A percentile compares a stretch with the other conserved stretches of the same genome.
phyloP scores from a whole-genome alignment of 257 asterid genomes.

The Gentiana straminea region DNA sequence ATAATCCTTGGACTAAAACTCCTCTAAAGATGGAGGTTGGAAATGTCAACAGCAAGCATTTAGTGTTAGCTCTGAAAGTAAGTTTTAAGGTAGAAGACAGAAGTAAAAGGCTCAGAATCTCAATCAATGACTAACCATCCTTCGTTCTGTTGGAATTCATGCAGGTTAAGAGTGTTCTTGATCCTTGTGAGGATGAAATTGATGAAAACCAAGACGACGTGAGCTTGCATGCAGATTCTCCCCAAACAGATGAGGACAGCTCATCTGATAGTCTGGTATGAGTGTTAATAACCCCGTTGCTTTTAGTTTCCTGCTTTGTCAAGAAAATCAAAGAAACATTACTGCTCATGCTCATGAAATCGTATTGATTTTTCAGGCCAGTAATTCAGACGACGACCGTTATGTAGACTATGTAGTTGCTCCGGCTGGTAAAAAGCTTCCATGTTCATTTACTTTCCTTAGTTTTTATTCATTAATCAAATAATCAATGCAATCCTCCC shows the following conservation, averaged over 20 bases:
- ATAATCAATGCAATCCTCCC: background rate
- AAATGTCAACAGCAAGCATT: constrained; percentile 83
- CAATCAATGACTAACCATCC: constrained; percentile 6
- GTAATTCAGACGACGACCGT: constrained; percentile 65
- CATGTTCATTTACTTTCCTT: background rate
- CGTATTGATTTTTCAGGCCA: constrained; percentile 36
- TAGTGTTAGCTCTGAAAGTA: constrained; percentile 22
- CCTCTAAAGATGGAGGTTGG: constrained; percentile 93
- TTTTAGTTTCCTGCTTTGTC: constrained; percentile 6
- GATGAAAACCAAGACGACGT: constrained; percentile 45
- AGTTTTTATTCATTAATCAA: background rate
- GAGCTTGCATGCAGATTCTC: constrained; percentile 65
- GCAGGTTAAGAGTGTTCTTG: constrained; percentile 94
- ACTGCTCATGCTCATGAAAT: constrained; percentile 7
- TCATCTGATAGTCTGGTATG: constrained; percentile 75
- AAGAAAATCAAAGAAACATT: background rate
- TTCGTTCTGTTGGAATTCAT: constrained; percentile 10
- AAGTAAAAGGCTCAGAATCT: constrained; percentile 7
- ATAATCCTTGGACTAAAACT: constrained; percentile 66
- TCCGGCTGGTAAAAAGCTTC: constrained; percentile 39
- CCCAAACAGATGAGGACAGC: constrained; percentile 37
- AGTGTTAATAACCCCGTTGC: constrained; percentile 7
- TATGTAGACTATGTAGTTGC: constrained; percentile 35
- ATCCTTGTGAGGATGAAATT: constrained; percentile 92
- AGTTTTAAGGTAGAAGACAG: constrained; percentile 5